Base-by-base conservation (phyloP, 805 yeast genomes). In the Saccharomycopsis synnaedendra region DNA sequence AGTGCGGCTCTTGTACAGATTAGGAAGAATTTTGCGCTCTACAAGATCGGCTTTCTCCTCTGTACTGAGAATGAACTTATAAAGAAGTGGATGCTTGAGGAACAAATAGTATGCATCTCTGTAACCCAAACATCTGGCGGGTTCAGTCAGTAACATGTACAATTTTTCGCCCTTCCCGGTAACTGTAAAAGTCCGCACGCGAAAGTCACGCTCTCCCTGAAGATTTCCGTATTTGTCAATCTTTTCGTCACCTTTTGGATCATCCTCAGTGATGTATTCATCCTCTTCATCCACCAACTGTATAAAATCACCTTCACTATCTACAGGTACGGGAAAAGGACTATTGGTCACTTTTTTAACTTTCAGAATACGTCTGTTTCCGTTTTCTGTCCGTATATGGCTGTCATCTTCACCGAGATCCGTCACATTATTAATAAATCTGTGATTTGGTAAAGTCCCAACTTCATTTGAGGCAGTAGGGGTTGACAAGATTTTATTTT, bases 131-230 rank as follows among this genome's bases (percentile, higher is more conserved):
- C 90, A 79, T 56, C 97, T 75, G 1, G 98, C 97, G 3, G 96
- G 96, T 60, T 93, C 98, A 0, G 97, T 89, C 2, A 95, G 82
- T 43, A 93, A 75, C 95, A 90, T 89, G 63, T 78, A 93, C 49
- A 80, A 70, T 54, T 80, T 72, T 27, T 78, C 76, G 5, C 95
- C 96, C 47, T 77, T 66, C 11, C 65, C 67, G 28, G 56, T 49
- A 5, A 83, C 69, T 4, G 79, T 80, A 63, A 85, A 85, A 0
- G 83, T 74, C 51, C 81, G 85, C 47, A 82, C 78, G 50, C 89
- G 69, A 65, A 71, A 85, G 55, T 72, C 75, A 48, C 94, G 69
- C 31, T 76, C 85, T 1, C 80, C 87, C 37, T 57, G 58, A 53
- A 85, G 67, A 41, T 68, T 62, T 4, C 94, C 94, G 45, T 66